A percentile compares a stretch with the other conserved stretches of the same genome.
Conservation (phyloP, 1,139 yeast genomes). For the Pichia inconspicua region DNA sequence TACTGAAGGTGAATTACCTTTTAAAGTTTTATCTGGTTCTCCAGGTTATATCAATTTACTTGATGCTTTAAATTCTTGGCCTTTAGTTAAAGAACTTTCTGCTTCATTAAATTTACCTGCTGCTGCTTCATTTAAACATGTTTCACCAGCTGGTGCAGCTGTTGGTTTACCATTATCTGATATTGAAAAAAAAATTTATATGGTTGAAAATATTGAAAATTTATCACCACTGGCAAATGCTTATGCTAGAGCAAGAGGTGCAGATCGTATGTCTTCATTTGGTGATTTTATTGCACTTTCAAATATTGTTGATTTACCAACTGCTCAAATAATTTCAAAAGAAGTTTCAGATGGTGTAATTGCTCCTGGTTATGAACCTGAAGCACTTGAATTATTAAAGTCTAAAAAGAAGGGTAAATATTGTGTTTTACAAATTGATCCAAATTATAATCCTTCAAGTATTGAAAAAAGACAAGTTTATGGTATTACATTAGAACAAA, state of each 20-base stretch:
- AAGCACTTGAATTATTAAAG: slow-evolving; percentile 78
- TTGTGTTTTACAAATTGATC: slow-evolving; percentile 93
- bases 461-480: slow-evolving; percentile 90
- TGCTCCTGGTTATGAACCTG: slow-evolving; percentile 94
- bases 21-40: slow-evolving; percentile 86
- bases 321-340: slow-evolving; percentile 93
- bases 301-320: slow-evolving; percentile 90
- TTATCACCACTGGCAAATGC: slow-evolving; percentile 95
- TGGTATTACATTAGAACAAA: slow-evolving; percentile 91
- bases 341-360: slow-evolving; percentile 98
- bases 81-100: slow-evolving; percentile 90
- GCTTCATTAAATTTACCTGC: slow-evolving; percentile 95
- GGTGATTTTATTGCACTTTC: slow-evolving; percentile 98
- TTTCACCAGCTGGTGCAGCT: slow-evolving; percentile 98
- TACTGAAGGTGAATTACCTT: slow-evolving; percentile 76
- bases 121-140: slow-evolving; percentile 98
- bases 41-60: slow-evolving; percentile 96
- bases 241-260: slow-evolving; percentile 98
- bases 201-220: slow-evolving; percentile 90
- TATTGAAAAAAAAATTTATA: slow-evolving; percentile 88
- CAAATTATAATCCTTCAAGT: slow-evolving; percentile 76
- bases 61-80: slow-evolving; percentile 98
- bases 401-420: slow-evolving; percentile 97
- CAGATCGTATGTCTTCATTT: slow-evolving; percentile 98
- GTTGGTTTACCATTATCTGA: slow-evolving; percentile 90